Evolutionary conservation across 1,284 basidiomycete species (phyloP).

Genomic region (Sanghuangporus baumii): DNA sequence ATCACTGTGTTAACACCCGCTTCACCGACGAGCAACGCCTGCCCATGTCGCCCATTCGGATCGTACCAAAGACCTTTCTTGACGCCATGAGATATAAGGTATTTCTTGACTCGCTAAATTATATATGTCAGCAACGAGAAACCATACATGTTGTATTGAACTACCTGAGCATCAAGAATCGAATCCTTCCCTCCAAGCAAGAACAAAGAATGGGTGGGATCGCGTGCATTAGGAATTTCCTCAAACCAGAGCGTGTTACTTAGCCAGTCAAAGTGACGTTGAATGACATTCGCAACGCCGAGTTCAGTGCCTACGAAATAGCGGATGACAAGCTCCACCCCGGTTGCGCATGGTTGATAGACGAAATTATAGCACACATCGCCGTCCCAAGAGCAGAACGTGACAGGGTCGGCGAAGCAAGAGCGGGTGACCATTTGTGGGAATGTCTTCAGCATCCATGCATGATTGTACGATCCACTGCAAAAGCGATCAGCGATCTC

Average conservation of each 20-base stretch:
- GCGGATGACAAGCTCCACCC: conserved; percentile 72
- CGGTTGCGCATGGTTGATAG: conserved; percentile 60
- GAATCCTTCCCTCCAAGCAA: conserved; percentile 77
- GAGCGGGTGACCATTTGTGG: conserved; percentile 67
- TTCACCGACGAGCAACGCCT: conserved; percentile 57
- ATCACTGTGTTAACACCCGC: conserved; percentile 55
- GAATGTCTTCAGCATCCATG: conserved; percentile 79
- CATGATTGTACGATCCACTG: conserved; percentile 72
- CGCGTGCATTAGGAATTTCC: conserved; percentile 74
- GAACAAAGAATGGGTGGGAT: conserved; percentile 56
- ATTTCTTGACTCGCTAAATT: conserved; percentile 61
- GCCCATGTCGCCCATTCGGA: conserved; percentile 64
- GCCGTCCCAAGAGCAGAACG: conserved; percentile 89
- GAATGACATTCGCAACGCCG: conserved; percentile 80
- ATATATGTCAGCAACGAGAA: background rate
- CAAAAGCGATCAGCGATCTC: conserved; percentile 1
- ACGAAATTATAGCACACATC: conserved; percentile 87
- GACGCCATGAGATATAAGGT: conserved; percentile 73
- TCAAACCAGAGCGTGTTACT: conserved; percentile 88
- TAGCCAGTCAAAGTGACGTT: conserved; percentile 81
- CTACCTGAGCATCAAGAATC: conserved; percentile 69
- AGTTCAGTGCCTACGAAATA: conserved; percentile 86
- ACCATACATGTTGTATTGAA: conserved; percentile 16
- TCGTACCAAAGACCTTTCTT: conserved; percentile 67
- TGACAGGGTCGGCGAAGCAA: conserved; percentile 86